These are phyloP conservation scores for Yarrowia phangngaensis DNA, from an alignment of 805 yeast genomes.

Conservation along the genomic window DNA sequence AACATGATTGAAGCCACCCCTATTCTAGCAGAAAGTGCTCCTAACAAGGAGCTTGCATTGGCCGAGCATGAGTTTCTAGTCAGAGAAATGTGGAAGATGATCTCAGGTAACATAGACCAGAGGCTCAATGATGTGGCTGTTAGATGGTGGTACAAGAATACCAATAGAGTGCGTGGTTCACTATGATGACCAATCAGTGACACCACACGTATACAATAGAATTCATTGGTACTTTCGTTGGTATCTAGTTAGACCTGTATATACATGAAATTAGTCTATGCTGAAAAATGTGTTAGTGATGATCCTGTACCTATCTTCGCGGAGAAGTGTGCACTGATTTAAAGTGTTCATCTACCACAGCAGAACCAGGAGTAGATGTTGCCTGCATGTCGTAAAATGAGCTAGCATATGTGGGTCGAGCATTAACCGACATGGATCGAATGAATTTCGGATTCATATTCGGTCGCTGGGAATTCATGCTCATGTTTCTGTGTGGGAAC, in stretches of 20 bases:
- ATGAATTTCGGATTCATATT: conserved; percentile 13
- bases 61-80: conserved; percentile 44
- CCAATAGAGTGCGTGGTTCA: background rate
- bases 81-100: conserved; percentile 49
- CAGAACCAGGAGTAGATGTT: conserved; percentile 7
- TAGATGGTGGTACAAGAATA: conserved; percentile 57
- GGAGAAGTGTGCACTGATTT: conserved; percentile 27
- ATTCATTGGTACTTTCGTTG: too few species aligned
- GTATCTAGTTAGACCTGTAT: too few species aligned
- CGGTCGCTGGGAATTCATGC: conserved; percentile 13
- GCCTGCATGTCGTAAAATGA: conserved; percentile 23
- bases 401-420: conserved; percentile 22
- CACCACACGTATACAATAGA: too few species aligned
- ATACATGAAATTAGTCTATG: conserved; percentile 1
- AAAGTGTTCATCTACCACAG: conserved; percentile 23
- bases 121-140: conserved; percentile 54
- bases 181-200: too few species aligned
- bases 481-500: conserved; percentile 18
- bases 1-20: conserved; percentile 16
- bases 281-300: background rate
- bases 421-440: conserved; percentile 34
- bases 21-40: conserved; percentile 3
- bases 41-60: conserved; percentile 18
- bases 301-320: too few species aligned
- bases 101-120: conserved; percentile 56